phyloP scores from a whole-genome alignment of 352 stramenopile species.

The Phytophthora boehmeriae region DNA sequence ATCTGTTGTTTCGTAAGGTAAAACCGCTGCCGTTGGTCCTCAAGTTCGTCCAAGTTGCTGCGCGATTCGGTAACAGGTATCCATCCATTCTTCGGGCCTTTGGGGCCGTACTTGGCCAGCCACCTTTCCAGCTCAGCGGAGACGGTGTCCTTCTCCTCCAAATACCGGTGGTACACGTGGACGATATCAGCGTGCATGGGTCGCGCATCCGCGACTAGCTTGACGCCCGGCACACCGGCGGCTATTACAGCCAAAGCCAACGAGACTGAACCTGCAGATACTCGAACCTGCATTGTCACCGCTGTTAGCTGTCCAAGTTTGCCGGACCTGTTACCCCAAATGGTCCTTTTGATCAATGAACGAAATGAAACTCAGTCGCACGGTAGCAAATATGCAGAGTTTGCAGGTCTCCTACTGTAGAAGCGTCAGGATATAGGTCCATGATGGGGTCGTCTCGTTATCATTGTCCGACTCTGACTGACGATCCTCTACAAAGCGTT shows the following conservation, averaged over 20 bases:
- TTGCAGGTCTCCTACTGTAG: too few relatives aligned
- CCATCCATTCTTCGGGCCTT: conserved; percentile 35
- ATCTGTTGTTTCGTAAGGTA: conserved; percentile 54
- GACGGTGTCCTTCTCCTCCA: conserved; percentile 53
- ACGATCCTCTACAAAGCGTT: too few relatives aligned
- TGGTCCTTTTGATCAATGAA: too few relatives aligned
- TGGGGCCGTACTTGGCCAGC: conserved; percentile 40
- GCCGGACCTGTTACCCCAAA: too few relatives aligned
- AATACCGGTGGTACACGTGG: conserved; percentile 59
- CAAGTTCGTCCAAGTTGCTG: conserved; percentile 38
- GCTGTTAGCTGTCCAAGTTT: too few relatives aligned
- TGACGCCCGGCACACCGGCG: conserved; percentile 20
- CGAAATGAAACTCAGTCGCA: too few relatives aligned
- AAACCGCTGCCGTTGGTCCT: conserved; percentile 51
- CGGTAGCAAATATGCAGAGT: too few relatives aligned
- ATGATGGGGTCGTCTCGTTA: too few relatives aligned
- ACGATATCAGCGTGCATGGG: conserved; percentile 57
- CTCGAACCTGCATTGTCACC: conserved; percentile 26
- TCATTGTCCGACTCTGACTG: too few relatives aligned
- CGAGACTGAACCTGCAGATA: conserved; percentile 25
- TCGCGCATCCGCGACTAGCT: conserved; percentile 25
- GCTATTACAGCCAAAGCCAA: conserved; percentile 23
- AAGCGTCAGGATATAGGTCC: too few relatives aligned
- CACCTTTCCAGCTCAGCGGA: conserved; percentile 49
- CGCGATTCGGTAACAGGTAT: conserved; percentile 44